Evolutionary conservation across 2,329 filamentous ascomycete genomes (phyloP).

Genomic region (Ceratocystis lukuohia): DNA sequence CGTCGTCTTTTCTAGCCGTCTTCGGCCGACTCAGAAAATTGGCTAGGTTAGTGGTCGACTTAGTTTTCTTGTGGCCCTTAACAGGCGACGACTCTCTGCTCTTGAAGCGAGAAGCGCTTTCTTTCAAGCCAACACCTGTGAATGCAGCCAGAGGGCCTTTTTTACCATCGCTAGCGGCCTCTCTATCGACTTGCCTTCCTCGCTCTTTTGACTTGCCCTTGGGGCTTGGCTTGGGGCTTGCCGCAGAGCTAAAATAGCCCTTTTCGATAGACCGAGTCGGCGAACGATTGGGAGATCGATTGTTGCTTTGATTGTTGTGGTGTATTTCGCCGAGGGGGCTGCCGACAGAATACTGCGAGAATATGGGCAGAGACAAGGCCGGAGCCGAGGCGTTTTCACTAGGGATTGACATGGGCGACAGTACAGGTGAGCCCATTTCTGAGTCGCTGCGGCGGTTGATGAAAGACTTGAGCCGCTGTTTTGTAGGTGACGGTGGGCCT

Average conservation of each 20-base stretch:
- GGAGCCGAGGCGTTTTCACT: slow-evolving; percentile 13
- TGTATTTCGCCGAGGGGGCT: slow-evolving; percentile 17
- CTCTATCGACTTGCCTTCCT: slow-evolving; percentile 29
- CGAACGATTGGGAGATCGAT: slow-evolving; percentile 14
- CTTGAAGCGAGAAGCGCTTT: slow-evolving; percentile 26
- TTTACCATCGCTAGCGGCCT: not conserved
- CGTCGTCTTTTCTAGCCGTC: slow-evolving; percentile 46
- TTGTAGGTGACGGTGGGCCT: slow-evolving; percentile 13
- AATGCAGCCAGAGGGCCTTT: slow-evolving; percentile 14
- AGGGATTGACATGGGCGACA: slow-evolving; percentile 15
- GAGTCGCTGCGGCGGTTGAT: slow-evolving; percentile 18
- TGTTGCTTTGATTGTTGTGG: slow-evolving; percentile 13
- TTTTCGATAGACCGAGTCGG: slow-evolving; percentile 13
- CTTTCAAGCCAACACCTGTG: slow-evolving; percentile 9
- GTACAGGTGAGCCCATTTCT: slow-evolving; percentile 12
- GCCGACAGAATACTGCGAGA: slow-evolving; percentile 15
- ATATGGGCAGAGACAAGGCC: slow-evolving; percentile 13
- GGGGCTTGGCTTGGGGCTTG: not conserved
- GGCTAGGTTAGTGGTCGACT: slow-evolving; percentile 71
- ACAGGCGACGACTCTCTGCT: slow-evolving; percentile 37
- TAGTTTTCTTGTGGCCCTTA: slow-evolving; percentile 58
- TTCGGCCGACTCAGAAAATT: slow-evolving; percentile 62
- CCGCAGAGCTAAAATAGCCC: slow-evolving; percentile 4
- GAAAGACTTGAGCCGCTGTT: slow-evolving; percentile 18
- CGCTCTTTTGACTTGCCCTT: slow-evolving; percentile 17